Evolutionary conservation across 2,329 filamentous ascomycete genomes (phyloP), one percentile per base, ranked within the genome.

Genomic region (Hypoxylon sp.): DNA sequence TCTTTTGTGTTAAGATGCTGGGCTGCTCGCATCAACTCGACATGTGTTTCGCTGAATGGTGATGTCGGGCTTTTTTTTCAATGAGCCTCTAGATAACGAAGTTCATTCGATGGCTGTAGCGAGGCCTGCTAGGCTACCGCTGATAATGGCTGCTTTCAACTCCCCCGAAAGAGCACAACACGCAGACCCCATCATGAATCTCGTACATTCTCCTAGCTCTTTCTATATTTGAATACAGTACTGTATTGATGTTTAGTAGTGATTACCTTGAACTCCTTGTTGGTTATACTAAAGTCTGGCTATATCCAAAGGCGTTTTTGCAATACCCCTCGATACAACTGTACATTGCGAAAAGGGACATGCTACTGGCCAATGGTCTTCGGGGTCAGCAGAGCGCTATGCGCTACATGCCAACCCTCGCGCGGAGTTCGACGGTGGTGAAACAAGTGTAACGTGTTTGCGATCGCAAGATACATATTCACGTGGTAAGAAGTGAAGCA

Each of bases 401-500:
- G 8, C 11, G 10, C 10, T 35, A 35, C 32, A 11, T 11, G 13
- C 32, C 32, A 17, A 8, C 3, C 29, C 19, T 17, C 17, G 13
- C 10, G 42, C 35, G 32, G 21, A 44, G 24, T 42, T 37, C 2
- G 32, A 17, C 19, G 39, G 31, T 50, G 51, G 29, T 55, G 24
- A 24, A 57, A 52, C 51, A 51, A 17, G 17, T 56, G 52, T 31
- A 52, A 32, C 60, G 27, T 47, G 31, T 62, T 63, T 13, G 60
- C 24, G 51, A 52, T 56, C 51, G 39, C 7, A 13, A 32, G 31
- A 39, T 32, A 24, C 53, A 21, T 21, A 24, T 31, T 51, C 35
- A 47, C 32, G 53, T 44, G 17, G 32, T 21, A 46, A 44, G 4
- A 44, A 21, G 17, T 35, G 15, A 42, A 10, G 5, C 2, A 44